Conservation (phyloP, 192 early-diverging fungal species). For the Podila epicladia region DNA sequence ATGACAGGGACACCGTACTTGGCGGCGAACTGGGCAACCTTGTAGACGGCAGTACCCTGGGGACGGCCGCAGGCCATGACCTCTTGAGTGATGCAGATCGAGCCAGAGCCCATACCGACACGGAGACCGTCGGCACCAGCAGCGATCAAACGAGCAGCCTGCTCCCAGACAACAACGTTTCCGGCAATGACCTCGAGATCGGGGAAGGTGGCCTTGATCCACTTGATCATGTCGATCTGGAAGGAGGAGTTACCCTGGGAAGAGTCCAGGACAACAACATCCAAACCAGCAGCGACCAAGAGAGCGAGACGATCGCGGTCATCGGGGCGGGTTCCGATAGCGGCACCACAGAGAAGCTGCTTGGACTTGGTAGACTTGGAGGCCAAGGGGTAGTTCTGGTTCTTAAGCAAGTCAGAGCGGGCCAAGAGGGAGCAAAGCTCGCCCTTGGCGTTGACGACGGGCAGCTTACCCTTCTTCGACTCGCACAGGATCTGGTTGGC, state of each 20-base stretch:
- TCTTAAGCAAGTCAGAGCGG: conserved; percentile 97
- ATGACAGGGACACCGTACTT: conserved; percentile 96
- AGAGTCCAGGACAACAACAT: conserved; percentile 96
- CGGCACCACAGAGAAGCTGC: conserved; percentile 95
- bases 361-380: conserved; percentile 82
- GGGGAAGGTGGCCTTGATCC: conserved; percentile 88
- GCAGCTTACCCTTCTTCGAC: conserved; percentile 97
- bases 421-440: conserved; percentile 91
- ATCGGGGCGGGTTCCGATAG: conserved; percentile 90
- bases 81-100: conserved; percentile 98
- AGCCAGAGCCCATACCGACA: conserved; percentile 97
- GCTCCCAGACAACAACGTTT: conserved; percentile 97
- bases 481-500: conserved; percentile 89
- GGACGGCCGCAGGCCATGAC: conserved; percentile 99
- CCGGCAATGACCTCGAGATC: conserved; percentile 90
- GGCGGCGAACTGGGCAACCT: conserved; percentile 93
- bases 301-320: conserved; percentile 85
- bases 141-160: conserved; percentile 89
- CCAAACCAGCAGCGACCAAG: conserved; percentile 94
- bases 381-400: conserved; percentile 94
- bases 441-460: conserved; percentile 87
- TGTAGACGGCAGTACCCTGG: conserved; percentile 96
- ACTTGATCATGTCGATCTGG: conserved; percentile 96
- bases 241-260: conserved; percentile 94
- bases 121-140: conserved; percentile 96